Percentiles rank a stretch among this genome's conserved stretches.
Evolutionary conservation across 1,139 yeast genomes (phyloP).

Genomic region (Blastobotrys illinoisensis): DNA sequence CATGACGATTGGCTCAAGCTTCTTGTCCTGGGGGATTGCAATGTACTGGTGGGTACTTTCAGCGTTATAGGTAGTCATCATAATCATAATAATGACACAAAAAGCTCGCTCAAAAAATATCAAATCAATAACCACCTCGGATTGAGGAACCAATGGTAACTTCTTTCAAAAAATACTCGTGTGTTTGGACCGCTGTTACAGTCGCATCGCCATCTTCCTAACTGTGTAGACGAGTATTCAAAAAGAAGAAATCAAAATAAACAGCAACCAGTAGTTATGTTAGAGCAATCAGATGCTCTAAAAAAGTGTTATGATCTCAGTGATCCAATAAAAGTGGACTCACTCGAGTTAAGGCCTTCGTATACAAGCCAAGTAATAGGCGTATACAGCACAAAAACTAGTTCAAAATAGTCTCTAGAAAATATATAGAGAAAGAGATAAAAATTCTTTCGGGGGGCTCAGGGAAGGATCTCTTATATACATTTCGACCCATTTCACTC

Average conservation of each 20-base stretch:
- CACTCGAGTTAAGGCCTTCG: not conserved
- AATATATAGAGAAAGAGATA: not conserved
- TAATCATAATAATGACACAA: not conserved
- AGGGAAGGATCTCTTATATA: not conserved
- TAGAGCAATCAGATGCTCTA: not conserved
- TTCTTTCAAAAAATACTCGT: not conserved
- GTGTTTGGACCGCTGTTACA: not conserved
- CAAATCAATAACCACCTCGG: not conserved
- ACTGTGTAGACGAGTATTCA: not conserved
- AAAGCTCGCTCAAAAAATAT: not conserved
- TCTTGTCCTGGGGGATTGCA: not conserved
- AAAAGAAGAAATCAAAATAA: not conserved
- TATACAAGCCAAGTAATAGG: not conserved
- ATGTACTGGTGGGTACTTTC: not conserved
- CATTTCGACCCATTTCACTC: not conserved
- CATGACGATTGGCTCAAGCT: not conserved
- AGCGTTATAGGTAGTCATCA: not conserved
- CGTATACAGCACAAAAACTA: not conserved
- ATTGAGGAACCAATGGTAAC: not conserved
- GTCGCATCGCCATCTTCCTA: not conserved
- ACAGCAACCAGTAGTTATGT: not conserved
- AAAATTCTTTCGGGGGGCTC: not conserved
- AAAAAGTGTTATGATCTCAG: not conserved
- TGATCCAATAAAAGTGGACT: not conserved
- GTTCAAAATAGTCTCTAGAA: not conserved